These are phyloP conservation scores for Globisporangium recalcitrans DNA, from an alignment of 352 stramenopile species.

Conservation along the genomic window DNA sequence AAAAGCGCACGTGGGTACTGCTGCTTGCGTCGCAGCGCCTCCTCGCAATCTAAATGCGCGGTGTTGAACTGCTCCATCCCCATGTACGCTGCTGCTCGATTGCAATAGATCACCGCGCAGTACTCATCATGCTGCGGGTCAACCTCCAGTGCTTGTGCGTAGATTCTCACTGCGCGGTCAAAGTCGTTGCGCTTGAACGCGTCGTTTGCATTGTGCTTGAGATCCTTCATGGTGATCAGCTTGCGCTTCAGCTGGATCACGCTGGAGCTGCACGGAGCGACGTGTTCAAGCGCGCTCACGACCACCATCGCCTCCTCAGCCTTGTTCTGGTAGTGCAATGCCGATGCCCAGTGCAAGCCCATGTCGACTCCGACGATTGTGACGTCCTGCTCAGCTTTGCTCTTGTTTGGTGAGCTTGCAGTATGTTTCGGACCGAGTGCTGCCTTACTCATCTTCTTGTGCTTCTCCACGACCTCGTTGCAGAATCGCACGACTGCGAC, in stretches of 20 bases:
- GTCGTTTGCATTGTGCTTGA: constrained; percentile 66
- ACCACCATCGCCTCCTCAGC: constrained; percentile 49
- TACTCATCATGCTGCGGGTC: constrained; percentile 68
- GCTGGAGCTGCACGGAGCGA: constrained; percentile 63
- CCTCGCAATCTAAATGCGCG: constrained; percentile 71
- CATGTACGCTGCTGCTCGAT: constrained; percentile 79
- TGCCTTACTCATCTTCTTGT: constrained; percentile 22
- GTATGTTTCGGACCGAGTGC: background rate
- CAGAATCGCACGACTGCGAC: constrained; percentile 46
- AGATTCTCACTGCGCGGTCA: constrained; percentile 43
- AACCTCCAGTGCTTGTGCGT: constrained; percentile 59
- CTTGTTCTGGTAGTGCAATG: constrained; percentile 77
- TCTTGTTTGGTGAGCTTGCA: background rate
- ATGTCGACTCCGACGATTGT: constrained; percentile 58
- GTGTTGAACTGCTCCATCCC: constrained; percentile 53
- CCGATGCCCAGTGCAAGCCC: constrained; percentile 39
- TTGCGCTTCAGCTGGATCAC: constrained; percentile 67
- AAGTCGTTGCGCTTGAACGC: constrained; percentile 59
- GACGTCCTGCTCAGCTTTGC: constrained; percentile 33
- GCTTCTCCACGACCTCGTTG: constrained; percentile 44
- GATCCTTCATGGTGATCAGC: constrained; percentile 58
- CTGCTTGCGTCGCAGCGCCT: constrained; percentile 56
- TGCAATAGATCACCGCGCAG: constrained; percentile 77
- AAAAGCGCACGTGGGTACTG: constrained; percentile 55
- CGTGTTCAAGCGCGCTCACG: constrained; percentile 50